Evolutionary conservation across 2,329 filamentous ascomycete species (phyloP), one percentile per base, ranked within the genome.

Genomic region (Metarhizium brunneum): DNA sequence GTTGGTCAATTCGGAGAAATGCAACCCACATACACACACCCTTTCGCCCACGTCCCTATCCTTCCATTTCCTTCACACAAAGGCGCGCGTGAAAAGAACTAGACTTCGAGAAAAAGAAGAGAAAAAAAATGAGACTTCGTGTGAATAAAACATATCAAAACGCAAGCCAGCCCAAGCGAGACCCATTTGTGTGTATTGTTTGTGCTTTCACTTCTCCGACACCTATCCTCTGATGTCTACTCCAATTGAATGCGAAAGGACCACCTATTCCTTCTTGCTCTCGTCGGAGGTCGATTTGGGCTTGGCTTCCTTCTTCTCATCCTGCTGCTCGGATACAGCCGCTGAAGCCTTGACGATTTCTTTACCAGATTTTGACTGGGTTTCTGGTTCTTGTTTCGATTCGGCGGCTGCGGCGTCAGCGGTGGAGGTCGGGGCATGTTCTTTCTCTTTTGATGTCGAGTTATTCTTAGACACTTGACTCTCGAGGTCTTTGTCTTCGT

Each of bases 401-500:
- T 61, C 53, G 55, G 57, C 43, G 36, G 57, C 36, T 40, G 55
- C 20, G 47, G 52, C 45, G 57, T 60, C 54, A 59, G 62, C 57
- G 56, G 60, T 61, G 54, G 58, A 57, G 48, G 56, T 52, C 2
- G 58, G 51, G 48, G 62, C 60, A 54, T 58, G 48, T 54, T 58
- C 13, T 63, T 58, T 54, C 6, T 64, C 66, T 61, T 60, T 59
- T 53, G 67, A 62, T 45, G 64, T 64, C 57, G 63, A 62, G 48
- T 62, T 67, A 50, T 62, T 67, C 75, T 89, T 92, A 68, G 83
- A 82, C 58, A 94, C 88, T 75, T 95, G 90, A 70, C 87, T 92
- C 61, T 83, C 86, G 60, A 92, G 79, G 68, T 96, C 91, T 70
- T 90, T 89, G 67, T 95, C 89, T 67, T 95, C 90, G 69, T 90